Evolutionary conservation across 371 early-diverging fungal species (phyloP), one percentile per base, ranked within the genome.

Genomic region (Coemansia sp.): DNA sequence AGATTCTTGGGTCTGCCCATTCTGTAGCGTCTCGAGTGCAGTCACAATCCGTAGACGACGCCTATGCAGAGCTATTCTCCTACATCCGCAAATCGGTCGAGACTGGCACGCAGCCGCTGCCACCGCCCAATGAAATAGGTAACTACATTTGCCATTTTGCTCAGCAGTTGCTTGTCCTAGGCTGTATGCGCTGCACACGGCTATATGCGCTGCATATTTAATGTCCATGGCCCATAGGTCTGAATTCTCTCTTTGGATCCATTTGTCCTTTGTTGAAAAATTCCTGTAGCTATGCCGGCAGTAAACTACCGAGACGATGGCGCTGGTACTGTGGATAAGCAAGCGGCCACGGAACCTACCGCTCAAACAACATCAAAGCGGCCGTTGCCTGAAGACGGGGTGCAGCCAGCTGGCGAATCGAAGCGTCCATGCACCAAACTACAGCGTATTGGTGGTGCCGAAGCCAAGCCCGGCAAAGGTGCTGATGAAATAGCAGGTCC

Each of bases 81-180:
- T 69, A 69, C 33, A 69, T 69, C 8, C 48, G 54, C n/a, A 39
- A 43, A 37, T 58, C 60, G 6, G n/a, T 38, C 11, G n/a, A 44
- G 29, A 4, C 11, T 4, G 44, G 10, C 31, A 1, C n/a, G 44
- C 33, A 51, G 31, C 16, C 4, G 33, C 1, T 11, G 32, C 14
- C 12, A 16, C 7, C 4, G 14, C 18, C 18, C 2, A 14, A 14
- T 16, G 18, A 31, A 11, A 51, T 53, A 52, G 58, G 67, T 62
- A 62, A 67, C 18, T 43, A 8, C 11, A 14, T 29, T n/a, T 29
- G 24, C 24, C 5, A 34, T 47, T n/a, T 16, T 38, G 16, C 7
- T 8, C 0, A 14, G 16, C 16, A 7, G 16, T 34, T 11, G 18
- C 18, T 18, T n/a, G 52, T 24, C 36, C 7, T 33, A 34, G 46